These are phyloP conservation scores for Canavalia gladiata DNA, from an alignment of 306 rosid species.

Conservation along the genomic window DNA sequence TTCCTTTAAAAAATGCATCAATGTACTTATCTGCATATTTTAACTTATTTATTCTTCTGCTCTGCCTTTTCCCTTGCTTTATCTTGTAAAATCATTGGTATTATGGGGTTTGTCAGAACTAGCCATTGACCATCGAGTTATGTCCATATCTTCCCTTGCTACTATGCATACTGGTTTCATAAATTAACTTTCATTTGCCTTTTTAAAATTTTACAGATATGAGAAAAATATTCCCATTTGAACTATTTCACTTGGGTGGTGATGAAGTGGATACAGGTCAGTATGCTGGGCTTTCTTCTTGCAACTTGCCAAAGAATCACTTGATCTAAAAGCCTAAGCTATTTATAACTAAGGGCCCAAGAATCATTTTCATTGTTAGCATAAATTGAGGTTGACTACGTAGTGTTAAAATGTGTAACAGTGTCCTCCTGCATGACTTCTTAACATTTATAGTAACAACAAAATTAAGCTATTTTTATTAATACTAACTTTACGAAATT, in stretches of 20 bases:
- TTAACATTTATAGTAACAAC: background rate
- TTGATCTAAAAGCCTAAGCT: constrained; percentile 35
- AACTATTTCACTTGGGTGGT: constrained; percentile 98
- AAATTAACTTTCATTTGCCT: constrained; percentile 32
- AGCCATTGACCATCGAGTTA: background rate
- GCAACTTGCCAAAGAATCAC: constrained; percentile 16
- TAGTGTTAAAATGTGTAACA: constrained; percentile 30
- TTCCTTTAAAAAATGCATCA: constrained; percentile 33
- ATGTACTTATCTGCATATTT: constrained; percentile 6
- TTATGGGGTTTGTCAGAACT: constrained; percentile 37
- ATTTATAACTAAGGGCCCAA: constrained; percentile 1
- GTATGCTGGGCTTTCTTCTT: constrained; percentile 56
- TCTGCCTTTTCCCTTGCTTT: constrained; percentile 5
- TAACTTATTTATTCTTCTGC: constrained; percentile 21
- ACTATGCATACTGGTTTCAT: background rate
- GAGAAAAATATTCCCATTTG: constrained; percentile 95
- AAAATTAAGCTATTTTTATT: constrained; percentile 17
- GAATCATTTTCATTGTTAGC: constrained; percentile 27
- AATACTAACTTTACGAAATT: constrained; percentile 38
- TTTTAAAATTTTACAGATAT: constrained; percentile 67
- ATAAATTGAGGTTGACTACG: background rate
- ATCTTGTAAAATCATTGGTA: background rate
- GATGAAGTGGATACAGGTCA: constrained; percentile 96
- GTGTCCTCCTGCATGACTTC: constrained; percentile 16
- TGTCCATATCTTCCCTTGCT: constrained; percentile 10